Evolutionary conservation across 352 stramenopile genomes (phyloP).

Genomic region (Globisporangium spiculum): DNA sequence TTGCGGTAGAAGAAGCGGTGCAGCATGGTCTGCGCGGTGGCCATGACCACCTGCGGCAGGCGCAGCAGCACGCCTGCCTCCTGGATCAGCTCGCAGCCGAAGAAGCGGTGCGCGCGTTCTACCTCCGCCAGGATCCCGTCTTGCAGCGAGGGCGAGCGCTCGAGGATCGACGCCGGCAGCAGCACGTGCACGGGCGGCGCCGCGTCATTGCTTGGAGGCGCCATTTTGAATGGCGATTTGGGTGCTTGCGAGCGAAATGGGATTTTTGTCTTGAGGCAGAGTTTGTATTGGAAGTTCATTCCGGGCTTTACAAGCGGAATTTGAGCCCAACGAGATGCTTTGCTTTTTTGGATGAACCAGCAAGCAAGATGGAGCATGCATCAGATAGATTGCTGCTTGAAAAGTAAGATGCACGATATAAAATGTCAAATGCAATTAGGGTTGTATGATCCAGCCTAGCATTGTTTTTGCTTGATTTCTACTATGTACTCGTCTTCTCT

Average conservation of each 20-base stretch:
- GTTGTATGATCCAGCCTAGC: no score
- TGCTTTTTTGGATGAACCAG: no score
- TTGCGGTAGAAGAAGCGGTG: conserved; percentile 91
- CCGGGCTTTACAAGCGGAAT: not conserved
- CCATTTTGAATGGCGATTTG: not conserved
- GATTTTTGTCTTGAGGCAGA: not conserved
- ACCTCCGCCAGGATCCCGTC: conserved; percentile 33
- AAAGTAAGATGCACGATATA: no score
- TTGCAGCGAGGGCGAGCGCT: conserved; percentile 43
- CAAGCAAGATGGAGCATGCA: no score
- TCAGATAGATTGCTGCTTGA: no score
- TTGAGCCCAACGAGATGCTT: no score
- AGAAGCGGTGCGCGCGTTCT: conserved; percentile 74
- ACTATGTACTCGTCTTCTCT: no score
- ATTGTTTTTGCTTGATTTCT: no score
- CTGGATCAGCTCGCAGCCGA: conserved; percentile 89
- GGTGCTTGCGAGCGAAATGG: not conserved
- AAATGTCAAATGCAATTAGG: no score
- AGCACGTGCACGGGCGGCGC: conserved; percentile 30
- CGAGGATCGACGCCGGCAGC: conserved; percentile 38
- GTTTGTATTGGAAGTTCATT: not conserved
- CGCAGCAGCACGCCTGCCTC: conserved; percentile 84
- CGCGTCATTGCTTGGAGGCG: not conserved
- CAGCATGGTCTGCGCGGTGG: conserved; percentile 88
- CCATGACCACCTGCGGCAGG: conserved; percentile 88